Percentiles rank a stretch among this genome's conserved stretches.
Conservation (phyloP, 192 early-diverging fungal species). For the Coemansia sp. region DNA sequence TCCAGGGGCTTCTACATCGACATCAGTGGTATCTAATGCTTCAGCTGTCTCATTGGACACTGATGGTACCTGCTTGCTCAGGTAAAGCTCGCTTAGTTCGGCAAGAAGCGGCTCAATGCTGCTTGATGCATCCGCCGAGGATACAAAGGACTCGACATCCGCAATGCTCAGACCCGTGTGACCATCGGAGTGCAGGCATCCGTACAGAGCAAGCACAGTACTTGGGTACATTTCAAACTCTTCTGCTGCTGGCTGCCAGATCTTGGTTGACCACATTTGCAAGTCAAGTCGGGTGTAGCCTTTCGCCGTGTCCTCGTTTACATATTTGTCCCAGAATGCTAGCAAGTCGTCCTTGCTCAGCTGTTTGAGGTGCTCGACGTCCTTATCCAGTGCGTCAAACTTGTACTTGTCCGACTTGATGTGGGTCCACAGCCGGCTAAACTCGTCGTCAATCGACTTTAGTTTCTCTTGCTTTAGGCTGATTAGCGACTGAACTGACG, state of each 20-base stretch:
- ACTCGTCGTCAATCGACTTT: constrained; percentile 71
- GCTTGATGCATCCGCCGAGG: neutral
- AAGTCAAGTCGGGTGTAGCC: constrained; percentile 1
- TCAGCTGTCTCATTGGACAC: no score
- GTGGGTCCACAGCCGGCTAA: constrained; percentile 59
- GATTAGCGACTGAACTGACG: constrained; percentile 62
- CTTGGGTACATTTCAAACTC: no score
- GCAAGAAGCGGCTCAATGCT: neutral
- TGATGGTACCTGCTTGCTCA: neutral
- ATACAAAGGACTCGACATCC: neutral
- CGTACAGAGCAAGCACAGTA: no score
- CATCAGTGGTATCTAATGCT: no score
- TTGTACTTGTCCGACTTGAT: constrained; percentile 69
- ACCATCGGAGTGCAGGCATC: no score
- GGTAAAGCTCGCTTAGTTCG: neutral
- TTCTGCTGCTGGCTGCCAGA: no score
- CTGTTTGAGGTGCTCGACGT: constrained; percentile 9
- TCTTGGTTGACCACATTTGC: neutral
- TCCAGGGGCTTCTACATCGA: no score
- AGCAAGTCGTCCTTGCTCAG: constrained; percentile 35
- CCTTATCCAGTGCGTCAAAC: constrained; percentile 60
- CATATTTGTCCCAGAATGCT: constrained; percentile 33
- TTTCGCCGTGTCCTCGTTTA: constrained; percentile 25
- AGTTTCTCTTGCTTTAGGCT: constrained; percentile 61
- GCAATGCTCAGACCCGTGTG: no score